Conservation (phyloP, 2,329 filamentous ascomycete genomes). For the Lasiodiplodia theobromae region DNA sequence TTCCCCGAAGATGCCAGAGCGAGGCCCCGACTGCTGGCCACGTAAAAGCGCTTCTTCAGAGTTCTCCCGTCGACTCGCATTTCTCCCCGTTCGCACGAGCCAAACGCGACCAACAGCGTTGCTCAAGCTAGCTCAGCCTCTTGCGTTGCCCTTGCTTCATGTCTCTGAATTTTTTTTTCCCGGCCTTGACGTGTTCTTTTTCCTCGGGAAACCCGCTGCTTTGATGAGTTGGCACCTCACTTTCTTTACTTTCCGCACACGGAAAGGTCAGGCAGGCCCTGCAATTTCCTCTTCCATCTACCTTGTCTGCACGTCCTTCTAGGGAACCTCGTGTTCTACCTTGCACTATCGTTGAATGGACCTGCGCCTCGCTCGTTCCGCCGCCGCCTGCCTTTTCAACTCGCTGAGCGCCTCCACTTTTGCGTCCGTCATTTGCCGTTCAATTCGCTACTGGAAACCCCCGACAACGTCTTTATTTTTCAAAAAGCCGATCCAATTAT, state of each 20-base stretch:
- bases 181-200: conserved; percentile 12
- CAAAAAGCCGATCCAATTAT: neutral
- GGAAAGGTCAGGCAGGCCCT: conserved; percentile 15
- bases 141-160: conserved; percentile 17
- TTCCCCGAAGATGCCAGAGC: neutral
- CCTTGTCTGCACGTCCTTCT: conserved; percentile 3
- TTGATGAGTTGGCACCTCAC: conserved; percentile 8
- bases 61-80: neutral
- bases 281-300: conserved; percentile 22
- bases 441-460: neutral
- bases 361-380: neutral
- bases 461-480: neutral
- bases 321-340: neutral
- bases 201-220: neutral
- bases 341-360: neutral
- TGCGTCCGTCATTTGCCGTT: neutral
- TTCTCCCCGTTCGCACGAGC: conserved; percentile 2
- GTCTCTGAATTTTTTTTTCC: neutral
- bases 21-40: neutral
- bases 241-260: conserved; percentile 25
- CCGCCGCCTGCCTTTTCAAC: neutral
- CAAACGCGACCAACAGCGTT: conserved; percentile 7
- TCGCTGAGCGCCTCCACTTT: neutral
- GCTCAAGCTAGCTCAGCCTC: conserved; percentile 16
- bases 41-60: neutral